Percentiles rank a stretch among this genome's conserved stretches.
Conservation (phyloP, 768 basidiomycete species). For the Crucibulum laeve region DNA sequence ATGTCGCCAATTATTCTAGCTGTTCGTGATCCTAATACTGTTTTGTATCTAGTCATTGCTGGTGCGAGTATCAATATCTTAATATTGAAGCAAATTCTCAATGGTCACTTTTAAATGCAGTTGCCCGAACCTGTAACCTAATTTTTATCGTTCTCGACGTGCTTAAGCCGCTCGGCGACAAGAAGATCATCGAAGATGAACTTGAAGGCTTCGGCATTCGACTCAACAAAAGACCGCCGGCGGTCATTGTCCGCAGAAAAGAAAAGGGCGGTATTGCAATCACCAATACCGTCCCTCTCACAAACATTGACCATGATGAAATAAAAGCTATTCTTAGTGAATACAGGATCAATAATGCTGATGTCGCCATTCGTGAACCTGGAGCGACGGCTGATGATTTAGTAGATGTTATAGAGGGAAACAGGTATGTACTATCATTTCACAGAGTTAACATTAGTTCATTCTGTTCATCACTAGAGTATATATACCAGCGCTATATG, state of each 20-base stretch:
- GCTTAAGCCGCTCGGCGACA: conserved; percentile 95
- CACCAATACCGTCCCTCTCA: conserved; percentile 94
- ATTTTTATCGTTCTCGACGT: conserved; percentile 99
- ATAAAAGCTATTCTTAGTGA: conserved; percentile 94
- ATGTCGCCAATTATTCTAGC: conserved; percentile 20
- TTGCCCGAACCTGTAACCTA: conserved; percentile 95
- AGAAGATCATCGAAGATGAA: conserved; percentile 86
- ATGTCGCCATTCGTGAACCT: conserved; percentile 90
- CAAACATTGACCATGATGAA: conserved; percentile 93
- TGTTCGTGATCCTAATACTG: background rate
- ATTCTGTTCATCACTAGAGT: conserved; percentile 45
- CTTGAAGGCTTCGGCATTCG: conserved; percentile 98
- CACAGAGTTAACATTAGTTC: background rate
- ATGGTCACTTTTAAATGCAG: conserved; percentile 32
- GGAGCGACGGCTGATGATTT: conserved; percentile 92
- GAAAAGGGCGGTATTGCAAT: conserved; percentile 93
- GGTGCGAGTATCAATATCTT: conserved; percentile 40
- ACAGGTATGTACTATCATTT: conserved; percentile 46
- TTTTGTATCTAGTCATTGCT: conserved; percentile 56
- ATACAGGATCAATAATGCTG: conserved; percentile 85
- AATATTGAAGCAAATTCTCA: conserved; percentile 1
- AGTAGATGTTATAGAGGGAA: conserved; percentile 96
- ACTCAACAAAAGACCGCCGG: conserved; percentile 91
- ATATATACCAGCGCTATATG: conserved; percentile 90
- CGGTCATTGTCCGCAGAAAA: conserved; percentile 78